These are phyloP conservation scores for Spinacia oleracea DNA, from an alignment of 179 eudicot species.

Conservation along the genomic window DNA sequence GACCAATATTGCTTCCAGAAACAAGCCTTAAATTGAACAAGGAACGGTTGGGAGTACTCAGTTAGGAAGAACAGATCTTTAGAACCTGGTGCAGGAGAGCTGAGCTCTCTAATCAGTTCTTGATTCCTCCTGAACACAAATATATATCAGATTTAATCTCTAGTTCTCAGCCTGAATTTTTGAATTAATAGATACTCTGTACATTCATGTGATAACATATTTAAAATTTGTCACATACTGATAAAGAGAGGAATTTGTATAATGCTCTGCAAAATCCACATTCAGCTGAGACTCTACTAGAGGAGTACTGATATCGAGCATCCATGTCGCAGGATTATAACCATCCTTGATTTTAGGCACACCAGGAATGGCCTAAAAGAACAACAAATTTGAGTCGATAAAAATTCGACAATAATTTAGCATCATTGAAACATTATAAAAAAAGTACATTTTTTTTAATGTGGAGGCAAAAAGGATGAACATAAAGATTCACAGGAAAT, in stretches of 20 bases:
- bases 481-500: no score
- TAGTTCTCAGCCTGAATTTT: background rate
- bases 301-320: slow-evolving; percentile 32
- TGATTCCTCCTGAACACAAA: slow-evolving; percentile 58
- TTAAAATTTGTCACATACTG: slow-evolving; percentile 8
- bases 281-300: slow-evolving; percentile 31
- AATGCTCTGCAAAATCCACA: slow-evolving; percentile 27
- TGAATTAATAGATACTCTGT: no score
- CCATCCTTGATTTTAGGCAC: slow-evolving; percentile 33
- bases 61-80: slow-evolving; percentile 58
- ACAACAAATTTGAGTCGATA: background rate
- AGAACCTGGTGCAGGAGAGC: slow-evolving; percentile 54
- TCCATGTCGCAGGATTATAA: slow-evolving; percentile 43
- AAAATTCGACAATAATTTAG: no score
- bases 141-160: background rate
- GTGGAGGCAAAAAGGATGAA: no score
- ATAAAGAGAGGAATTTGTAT: slow-evolving; percentile 23
- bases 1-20: slow-evolving; percentile 82
- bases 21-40: slow-evolving; percentile 68
- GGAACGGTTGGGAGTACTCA: slow-evolving; percentile 53
- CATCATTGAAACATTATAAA: no score
- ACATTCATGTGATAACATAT: no score
- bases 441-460: no score
- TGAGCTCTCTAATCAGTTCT: slow-evolving; percentile 55
- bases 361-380: slow-evolving; percentile 28